Conservation (phyloP, 2,329 filamentous ascomycete genomes). For the Triangularia setosa region DNA sequence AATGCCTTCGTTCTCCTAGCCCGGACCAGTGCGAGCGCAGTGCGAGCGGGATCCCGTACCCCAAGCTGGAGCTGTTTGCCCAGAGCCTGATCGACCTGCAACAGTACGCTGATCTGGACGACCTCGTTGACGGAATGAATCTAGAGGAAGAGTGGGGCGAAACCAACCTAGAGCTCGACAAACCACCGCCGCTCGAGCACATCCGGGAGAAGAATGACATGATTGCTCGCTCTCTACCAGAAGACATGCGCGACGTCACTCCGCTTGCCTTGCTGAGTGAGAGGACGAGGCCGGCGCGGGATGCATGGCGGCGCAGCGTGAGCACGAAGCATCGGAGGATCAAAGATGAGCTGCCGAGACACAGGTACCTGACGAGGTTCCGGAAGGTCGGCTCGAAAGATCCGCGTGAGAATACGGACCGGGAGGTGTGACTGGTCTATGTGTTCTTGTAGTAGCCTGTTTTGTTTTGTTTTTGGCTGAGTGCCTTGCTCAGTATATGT, state of each 20-base stretch:
- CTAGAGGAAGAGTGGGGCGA: constrained; percentile 5
- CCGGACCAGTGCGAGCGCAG: constrained; percentile 6
- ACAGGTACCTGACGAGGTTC: constrained; percentile 5
- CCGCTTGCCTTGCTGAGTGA: neutral
- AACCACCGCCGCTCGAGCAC: neutral
- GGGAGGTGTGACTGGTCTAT: constrained; percentile 2
- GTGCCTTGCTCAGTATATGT: neutral
- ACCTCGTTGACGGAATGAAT: constrained; percentile 6
- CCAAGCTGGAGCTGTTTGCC: constrained; percentile 5
- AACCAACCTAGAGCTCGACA: neutral
- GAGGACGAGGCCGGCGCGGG: neutral
- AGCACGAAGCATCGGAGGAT: neutral
- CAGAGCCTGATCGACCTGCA: constrained; percentile 6
- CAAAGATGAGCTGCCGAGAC: neutral
- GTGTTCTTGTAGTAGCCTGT: neutral
- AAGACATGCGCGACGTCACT: neutral
- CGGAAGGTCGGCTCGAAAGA: neutral
- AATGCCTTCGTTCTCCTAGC: neutral
- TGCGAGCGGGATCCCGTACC: constrained; percentile 4
- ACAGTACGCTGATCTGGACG: constrained; percentile 4
- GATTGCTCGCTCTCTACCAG: neutral
- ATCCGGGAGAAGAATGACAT: constrained; percentile 5
- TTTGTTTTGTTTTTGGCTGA: neutral
- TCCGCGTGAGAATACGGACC: neutral
- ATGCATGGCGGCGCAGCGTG: constrained; percentile 1